Evolutionary conservation across 1,284 basidiomycete species (phyloP).

Genomic region (Wallemia ichthyophaga): DNA sequence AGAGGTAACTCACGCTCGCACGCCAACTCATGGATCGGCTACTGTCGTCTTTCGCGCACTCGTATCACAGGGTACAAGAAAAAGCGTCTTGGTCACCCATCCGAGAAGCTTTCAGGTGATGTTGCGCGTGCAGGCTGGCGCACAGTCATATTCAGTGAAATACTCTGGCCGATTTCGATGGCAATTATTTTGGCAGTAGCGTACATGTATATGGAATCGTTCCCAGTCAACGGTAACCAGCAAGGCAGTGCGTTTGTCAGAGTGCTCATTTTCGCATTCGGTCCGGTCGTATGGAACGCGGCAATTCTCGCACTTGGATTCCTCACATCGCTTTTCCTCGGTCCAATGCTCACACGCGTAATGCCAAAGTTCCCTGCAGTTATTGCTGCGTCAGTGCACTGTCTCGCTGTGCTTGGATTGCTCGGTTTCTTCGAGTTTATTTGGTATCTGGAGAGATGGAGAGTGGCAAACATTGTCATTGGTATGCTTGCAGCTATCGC

Average conservation of each 20-base stretch:
- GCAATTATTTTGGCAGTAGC: slow-evolving; percentile 57
- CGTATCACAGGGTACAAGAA: slow-evolving; percentile 95
- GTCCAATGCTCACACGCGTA: slow-evolving; percentile 57
- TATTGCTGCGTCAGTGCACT: slow-evolving; percentile 63
- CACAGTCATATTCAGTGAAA: slow-evolving; percentile 57
- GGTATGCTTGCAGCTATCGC: slow-evolving; percentile 60
- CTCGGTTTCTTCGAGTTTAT: slow-evolving; percentile 81
- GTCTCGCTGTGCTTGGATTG: slow-evolving; percentile 46
- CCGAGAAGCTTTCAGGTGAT: slow-evolving; percentile 75
- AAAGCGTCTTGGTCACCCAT: slow-evolving; percentile 74
- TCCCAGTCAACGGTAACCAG: slow-evolving; percentile 26
- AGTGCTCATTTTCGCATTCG: slow-evolving; percentile 70
- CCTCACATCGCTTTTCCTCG: slow-evolving; percentile 67
- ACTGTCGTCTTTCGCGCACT: slow-evolving; percentile 73
- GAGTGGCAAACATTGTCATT: slow-evolving; percentile 62
- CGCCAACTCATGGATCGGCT: slow-evolving; percentile 89
- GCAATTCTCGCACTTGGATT: slow-evolving; percentile 59
- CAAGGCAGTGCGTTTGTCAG: slow-evolving; percentile 45
- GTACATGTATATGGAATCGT: slow-evolving; percentile 52
- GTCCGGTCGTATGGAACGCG: slow-evolving; percentile 87
- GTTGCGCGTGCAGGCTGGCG: slow-evolving; percentile 70
- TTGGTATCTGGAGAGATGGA: slow-evolving; percentile 85
- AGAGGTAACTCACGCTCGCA: slow-evolving; percentile 86
- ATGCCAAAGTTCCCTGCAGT: slow-evolving; percentile 62
- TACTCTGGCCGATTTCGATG: slow-evolving; percentile 53